A percentile compares a stretch with the other conserved stretches of the same genome.
Conservation (phyloP, 2,329 filamentous ascomycete genomes). For the Trichoderma gracile region DNA sequence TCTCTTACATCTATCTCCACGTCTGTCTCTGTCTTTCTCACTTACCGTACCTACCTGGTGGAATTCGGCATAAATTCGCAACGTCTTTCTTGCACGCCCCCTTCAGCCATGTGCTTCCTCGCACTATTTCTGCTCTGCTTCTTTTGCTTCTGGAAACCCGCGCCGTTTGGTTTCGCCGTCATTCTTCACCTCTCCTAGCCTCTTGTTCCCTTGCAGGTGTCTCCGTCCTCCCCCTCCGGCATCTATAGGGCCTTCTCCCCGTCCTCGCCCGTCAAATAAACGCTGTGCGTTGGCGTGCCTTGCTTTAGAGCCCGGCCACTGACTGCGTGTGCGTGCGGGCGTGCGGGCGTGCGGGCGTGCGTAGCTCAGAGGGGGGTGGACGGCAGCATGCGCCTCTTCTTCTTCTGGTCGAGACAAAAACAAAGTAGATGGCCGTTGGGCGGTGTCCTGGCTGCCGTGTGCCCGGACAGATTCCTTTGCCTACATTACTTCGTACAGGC, state of each 20-base stretch:
- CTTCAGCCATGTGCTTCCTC: constrained; percentile 6
- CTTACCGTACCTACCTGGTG: too few relatives aligned
- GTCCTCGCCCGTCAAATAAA: background rate
- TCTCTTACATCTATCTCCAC: background rate
- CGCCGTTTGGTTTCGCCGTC: background rate
- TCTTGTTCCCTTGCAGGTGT: constrained; percentile 20
- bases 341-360: background rate
- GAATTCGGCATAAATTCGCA: too few relatives aligned
- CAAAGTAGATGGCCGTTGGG: background rate
- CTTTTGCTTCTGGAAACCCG: constrained; percentile 24
- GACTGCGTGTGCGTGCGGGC: background rate
- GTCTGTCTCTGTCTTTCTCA: too few relatives aligned
- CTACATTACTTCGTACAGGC: background rate
- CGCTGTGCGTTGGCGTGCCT: constrained; percentile 18
- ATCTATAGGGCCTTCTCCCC: constrained; percentile 3
- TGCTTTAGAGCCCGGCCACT: constrained; percentile 6
- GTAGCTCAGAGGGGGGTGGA: background rate
- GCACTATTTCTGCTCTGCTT: background rate
- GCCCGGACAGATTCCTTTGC: constrained; percentile 10
- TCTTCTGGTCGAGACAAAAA: constrained; percentile 1
- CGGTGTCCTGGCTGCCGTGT: constrained; percentile 16
- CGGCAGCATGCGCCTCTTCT: constrained; percentile 5
- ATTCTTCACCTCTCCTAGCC: background rate
- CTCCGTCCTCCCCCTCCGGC: background rate
- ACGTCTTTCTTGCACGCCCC: background rate